These are phyloP conservation scores for Monilinia fructicola DNA, from an alignment of 2,329 filamentous ascomycete species.

Conservation along the genomic window DNA sequence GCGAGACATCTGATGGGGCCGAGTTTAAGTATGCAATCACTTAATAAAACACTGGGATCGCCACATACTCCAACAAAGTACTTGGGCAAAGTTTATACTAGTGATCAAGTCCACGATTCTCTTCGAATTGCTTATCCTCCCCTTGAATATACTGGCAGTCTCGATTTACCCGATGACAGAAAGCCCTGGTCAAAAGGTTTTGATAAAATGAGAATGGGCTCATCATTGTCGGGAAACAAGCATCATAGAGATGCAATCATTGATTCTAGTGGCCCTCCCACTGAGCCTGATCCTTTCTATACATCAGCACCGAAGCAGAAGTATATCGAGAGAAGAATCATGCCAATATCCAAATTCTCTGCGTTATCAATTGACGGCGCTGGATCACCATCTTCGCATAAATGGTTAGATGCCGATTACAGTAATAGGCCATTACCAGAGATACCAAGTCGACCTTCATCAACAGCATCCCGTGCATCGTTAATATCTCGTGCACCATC, in stretches of 20 bases:
- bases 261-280: background rate
- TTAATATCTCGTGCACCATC: slow-evolving; percentile 26
- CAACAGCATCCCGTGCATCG: slow-evolving; percentile 18
- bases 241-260: slow-evolving; percentile 20
- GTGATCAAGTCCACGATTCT: slow-evolving; percentile 22
- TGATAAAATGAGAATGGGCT: background rate
- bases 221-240: slow-evolving; percentile 2
- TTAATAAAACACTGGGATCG: background rate
- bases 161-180: background rate
- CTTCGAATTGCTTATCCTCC: slow-evolving; percentile 12
- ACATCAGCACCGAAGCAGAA: background rate
- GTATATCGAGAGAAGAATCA: background rate
- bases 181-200: background rate
- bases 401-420: slow-evolving; percentile 16
- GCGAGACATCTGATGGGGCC: slow-evolving; percentile 5
- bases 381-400: background rate
- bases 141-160: background rate
- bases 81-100: slow-evolving; percentile 22
- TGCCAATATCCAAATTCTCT: background rate
- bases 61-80: slow-evolving; percentile 19
- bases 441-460: slow-evolving; percentile 16
- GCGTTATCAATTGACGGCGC: slow-evolving; percentile 11
- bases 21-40: background rate
- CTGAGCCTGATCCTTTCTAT: slow-evolving; percentile 14
- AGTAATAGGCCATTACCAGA: slow-evolving; percentile 20